Evolutionary conservation across 73 alveolate species (phyloP), one percentile per base, ranked within the genome.

Genomic region (Paramecium biaurelia): DNA sequence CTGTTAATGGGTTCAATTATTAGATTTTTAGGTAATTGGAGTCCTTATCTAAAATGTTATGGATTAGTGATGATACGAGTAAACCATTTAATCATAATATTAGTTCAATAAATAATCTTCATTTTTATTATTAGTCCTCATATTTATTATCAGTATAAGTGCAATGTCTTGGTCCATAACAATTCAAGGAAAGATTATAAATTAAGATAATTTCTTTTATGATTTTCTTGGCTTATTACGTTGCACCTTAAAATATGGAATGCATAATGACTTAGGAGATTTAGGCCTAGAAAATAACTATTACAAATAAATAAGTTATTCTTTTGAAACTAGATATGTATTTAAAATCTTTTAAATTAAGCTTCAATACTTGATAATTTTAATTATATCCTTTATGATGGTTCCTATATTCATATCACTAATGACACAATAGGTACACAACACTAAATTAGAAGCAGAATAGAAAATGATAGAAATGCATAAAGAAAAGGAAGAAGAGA

Each of bases 31-130:
- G 90, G 90, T 7, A 79, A 79, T 79, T 79, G 90, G 90, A 79
- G 90, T 79, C 63, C 70, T 8, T 79, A 79, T 45, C 43, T 79
- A 0, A 79, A 41, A 43, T 79, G 90, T 23, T 79, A 79, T 45
- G 90, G 90, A 79, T 41, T 79, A 45, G 90, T 79, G 7, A 79
- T 79, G 74, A 47, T 79, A 30, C n/a, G 90, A 34, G 87, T 74
- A 74, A 34, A 30, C 49, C 1, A 41, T 37, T 35, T 34, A 28
- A n/a, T 14, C 8, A 2, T n/a, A 2, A 11, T 74, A 15, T 1
- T 74, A 74, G 90, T 79, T 79, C 56, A 79, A 41, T 45, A 41
- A 45, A 79, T 79, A 79, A 79, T 79, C 90, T 8, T 79, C 63
- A 7, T 79, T 79, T 79, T 24, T 79, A 30, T 21, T 79, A 12